A percentile compares a stretch with the other conserved stretches of the same genome.
Conservation (phyloP, 2,329 filamentous ascomycete genomes). For the Paraconiothyrium brasiliense region DNA sequence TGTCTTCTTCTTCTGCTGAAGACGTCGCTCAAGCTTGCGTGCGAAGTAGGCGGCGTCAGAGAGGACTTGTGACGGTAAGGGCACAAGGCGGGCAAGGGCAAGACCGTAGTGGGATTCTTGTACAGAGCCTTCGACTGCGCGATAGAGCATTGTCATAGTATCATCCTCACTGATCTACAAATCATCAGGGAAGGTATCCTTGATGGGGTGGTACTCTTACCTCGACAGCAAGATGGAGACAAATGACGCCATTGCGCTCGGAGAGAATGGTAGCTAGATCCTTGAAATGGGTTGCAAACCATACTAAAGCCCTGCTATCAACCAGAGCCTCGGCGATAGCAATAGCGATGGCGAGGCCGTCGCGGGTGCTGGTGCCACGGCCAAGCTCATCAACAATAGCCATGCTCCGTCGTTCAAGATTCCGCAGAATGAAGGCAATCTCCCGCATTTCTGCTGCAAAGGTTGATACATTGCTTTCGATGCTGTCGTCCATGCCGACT, state of each 20-base stretch:
- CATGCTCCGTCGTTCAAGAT: conserved; percentile 79
- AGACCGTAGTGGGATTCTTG: conserved; percentile 83
- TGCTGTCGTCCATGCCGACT: conserved; percentile 84
- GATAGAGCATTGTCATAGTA: conserved; percentile 88
- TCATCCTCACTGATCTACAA: conserved; percentile 57
- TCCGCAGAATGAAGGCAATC: conserved; percentile 89
- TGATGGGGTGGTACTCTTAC: conserved; percentile 51
- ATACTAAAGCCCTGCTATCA: conserved; percentile 78
- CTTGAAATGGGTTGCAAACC: conserved; percentile 93
- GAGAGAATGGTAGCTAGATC: conserved; percentile 81
- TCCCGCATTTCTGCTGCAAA: conserved; percentile 97
- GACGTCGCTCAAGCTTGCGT: conserved; percentile 66
- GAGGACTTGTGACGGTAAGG: conserved; percentile 74
- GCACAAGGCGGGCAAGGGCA: conserved; percentile 77
- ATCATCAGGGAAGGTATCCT: conserved; percentile 9
- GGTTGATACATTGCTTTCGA: conserved; percentile 90
- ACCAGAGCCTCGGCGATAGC: conserved; percentile 90
- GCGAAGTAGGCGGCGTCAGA: conserved; percentile 74
- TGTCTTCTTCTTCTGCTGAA: conserved; percentile 66
- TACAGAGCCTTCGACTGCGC: conserved; percentile 75
- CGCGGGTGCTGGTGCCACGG: conserved; percentile 85
- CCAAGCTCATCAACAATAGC: conserved; percentile 92
- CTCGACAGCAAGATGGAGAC: conserved; percentile 80
- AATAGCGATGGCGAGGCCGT: conserved; percentile 88
- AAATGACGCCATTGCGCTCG: conserved; percentile 80